Conservation (phyloP, 148 eudicot species). For the Dianthus caryophyllus region DNA sequence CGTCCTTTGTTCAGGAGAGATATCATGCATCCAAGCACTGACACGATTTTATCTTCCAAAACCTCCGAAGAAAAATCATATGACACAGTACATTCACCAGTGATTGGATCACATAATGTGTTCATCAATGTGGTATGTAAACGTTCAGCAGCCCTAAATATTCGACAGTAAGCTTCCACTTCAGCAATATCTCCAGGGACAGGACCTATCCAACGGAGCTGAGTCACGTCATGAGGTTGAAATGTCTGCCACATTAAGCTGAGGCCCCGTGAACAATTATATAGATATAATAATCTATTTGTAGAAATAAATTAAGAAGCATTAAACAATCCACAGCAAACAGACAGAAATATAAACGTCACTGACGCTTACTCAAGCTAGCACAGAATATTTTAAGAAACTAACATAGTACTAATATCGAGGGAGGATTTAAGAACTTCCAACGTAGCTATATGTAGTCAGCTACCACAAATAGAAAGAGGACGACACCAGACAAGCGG, state of each 20-base stretch:
- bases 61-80: slow-evolving; percentile 64
- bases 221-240: slow-evolving; percentile 53
- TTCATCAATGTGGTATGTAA: slow-evolving; percentile 81
- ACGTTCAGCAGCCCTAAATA: slow-evolving; percentile 84
- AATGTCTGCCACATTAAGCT: slow-evolving; percentile 37
- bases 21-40: slow-evolving; percentile 96
- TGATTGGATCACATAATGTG: slow-evolving; percentile 75
- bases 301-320: not conserved
- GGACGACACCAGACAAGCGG: not conserved
- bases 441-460: not conserved
- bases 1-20: slow-evolving; percentile 85
- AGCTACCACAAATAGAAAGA: not conserved
- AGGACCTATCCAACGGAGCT: slow-evolving; percentile 79
- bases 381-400: not conserved
- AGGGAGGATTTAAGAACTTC: not conserved
- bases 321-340: not conserved
- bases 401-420: not conserved
- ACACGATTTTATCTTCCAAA: slow-evolving; percentile 78
- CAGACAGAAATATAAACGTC: not conserved
- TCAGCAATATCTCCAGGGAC: slow-evolving; percentile 97
- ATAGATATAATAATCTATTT: not conserved
- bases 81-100: slow-evolving; percentile 88
- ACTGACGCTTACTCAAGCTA: slow-evolving; percentile 2
- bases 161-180: slow-evolving; percentile 95
- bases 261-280: not conserved